Evolutionary conservation across 257 asterid species (phyloP), one percentile per base, ranked within the genome.

Genomic region (Perilla frutescens): DNA sequence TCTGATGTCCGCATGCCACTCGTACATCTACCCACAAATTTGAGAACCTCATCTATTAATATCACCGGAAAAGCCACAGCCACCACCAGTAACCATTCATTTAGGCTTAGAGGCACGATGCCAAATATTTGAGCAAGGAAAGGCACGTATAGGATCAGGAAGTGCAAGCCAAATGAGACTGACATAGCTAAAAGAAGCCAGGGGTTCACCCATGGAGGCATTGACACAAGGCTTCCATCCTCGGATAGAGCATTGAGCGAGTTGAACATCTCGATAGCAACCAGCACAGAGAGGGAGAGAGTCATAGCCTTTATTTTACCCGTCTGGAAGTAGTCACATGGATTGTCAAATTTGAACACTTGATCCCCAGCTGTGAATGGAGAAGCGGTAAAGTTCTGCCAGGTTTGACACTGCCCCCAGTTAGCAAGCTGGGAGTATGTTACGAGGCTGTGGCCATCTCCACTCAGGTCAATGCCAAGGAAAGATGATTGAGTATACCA

Each of bases 131-230:
- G 88, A 45, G 99, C 98, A 2, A 95, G 91, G 88, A 92, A 90
- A 11, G 98, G 99, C 62, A 95, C 98, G 8, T 95, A 95, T 44
- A 95, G 88, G 70, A 95, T 95, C 88, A 95, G 76, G 84, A 92
- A 92, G 82, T 95, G 99, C 84, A 95, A 47, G 47, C 97, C 99
- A 11, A 95, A 95, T 3, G 99, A 95, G 81, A 90, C 66, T 0
- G 99, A 90, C 98, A 95, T 92, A 6, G 99, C 99, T 84, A 95
- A 54, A 68, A 95, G 98, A 49, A 95, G 94, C 90, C 93, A 85
- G 0, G 97, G 99, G 88, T 95, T 95, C 78, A 90, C 97, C 99
- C 99, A 95, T 0, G 99, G 99, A 40, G 99, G 99, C 99, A 95
- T 95, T 8, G 96, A 39, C 12, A 89, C 0, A 13, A 95, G 92